Base-by-base conservation (phyloP, 2,329 filamentous ascomycete species). In the Biscogniauxia marginata region DNA sequence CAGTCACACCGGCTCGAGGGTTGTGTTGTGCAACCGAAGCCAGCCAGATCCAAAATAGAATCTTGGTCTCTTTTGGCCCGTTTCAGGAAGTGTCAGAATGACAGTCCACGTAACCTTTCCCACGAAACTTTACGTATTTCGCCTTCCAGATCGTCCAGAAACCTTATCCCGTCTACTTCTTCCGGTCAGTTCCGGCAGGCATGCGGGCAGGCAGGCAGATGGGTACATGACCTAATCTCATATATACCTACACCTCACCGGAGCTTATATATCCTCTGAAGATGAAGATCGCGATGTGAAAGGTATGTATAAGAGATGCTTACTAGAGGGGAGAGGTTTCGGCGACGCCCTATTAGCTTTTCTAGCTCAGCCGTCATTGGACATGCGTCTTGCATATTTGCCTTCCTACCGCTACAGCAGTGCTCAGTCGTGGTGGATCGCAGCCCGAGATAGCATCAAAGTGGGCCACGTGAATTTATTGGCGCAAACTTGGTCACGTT, bases 11-110 rank as follows among this genome's bases (percentile, higher is more conserved):
- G 45, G 18, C 45, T 46, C 7, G 45, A 46, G 11, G 45, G 45
- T 46, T 23, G 16, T 18, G n/a, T n/a, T n/a, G 30, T 39, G 13
- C 30, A 16, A 39, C 30, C 13, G 30, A 39, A 39, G 30, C 30
- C 30, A 39, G 46, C 50, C 39, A 54, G 46, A 50, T 48, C 54
- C 52, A 60, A 64, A 63, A 64, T 64, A 56, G 54, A 61, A 53
- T 39, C 54, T 53, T 55, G 57, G 57, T 55, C 55, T 58, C 53
- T 51, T 49, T 62, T 58, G 55, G 58, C 57, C 56, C 58, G 62
- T 65, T 65, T 63, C 63, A 65, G 61, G 39, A 56, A 54, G 58
- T 60, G 58, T 65, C 60, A 61, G 64, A 63, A 50, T 63, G 50
- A 49, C 49, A 13, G 22, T 52, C 34, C 52, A 52, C 48, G 39